Evolutionary conservation across 2,329 filamentous ascomycete species (phyloP).

Genomic region (Penicillium glabrum): DNA sequence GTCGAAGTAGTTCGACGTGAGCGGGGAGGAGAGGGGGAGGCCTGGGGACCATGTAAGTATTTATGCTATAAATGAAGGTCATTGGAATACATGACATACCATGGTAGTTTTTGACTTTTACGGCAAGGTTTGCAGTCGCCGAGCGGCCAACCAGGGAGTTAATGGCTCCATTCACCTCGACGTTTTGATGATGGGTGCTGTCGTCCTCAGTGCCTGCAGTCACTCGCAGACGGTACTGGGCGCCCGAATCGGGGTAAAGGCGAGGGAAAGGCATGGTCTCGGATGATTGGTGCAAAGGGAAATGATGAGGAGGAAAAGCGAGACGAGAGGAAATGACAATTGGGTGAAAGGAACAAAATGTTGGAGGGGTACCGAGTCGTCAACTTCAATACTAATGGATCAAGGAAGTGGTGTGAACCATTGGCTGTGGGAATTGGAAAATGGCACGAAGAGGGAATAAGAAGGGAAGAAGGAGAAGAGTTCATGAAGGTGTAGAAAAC

Average conservation of each 20-base stretch:
- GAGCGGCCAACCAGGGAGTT: conserved; percentile 63
- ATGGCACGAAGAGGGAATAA: background rate
- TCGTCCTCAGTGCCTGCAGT: conserved; percentile 81
- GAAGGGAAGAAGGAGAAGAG: background rate
- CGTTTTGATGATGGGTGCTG: conserved; percentile 65
- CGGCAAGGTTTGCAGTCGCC: conserved; percentile 67
- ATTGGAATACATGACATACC: conserved; percentile 23
- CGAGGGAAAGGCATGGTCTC: background rate
- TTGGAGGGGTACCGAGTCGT: background rate
- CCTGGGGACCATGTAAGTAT: background rate
- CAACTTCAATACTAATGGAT: no score
- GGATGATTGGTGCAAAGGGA: background rate
- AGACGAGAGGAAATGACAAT: background rate
- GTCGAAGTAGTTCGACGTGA: conserved; percentile 75
- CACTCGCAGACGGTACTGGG: conserved; percentile 70
- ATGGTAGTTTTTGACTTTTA: conserved; percentile 68
- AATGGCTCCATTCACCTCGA: conserved; percentile 72
- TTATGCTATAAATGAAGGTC: background rate
- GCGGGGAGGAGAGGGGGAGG: conserved; percentile 52
- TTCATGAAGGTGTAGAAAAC: background rate
- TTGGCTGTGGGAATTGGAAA: no score
- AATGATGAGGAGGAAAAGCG: background rate
- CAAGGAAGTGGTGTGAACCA: no score
- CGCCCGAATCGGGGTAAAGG: background rate
- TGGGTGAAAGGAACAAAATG: background rate